A percentile compares a stretch with the other conserved stretches of the same genome.
Conservation (phyloP, 2,329 filamentous ascomycete genomes). For the Fusarium circinatum region DNA sequence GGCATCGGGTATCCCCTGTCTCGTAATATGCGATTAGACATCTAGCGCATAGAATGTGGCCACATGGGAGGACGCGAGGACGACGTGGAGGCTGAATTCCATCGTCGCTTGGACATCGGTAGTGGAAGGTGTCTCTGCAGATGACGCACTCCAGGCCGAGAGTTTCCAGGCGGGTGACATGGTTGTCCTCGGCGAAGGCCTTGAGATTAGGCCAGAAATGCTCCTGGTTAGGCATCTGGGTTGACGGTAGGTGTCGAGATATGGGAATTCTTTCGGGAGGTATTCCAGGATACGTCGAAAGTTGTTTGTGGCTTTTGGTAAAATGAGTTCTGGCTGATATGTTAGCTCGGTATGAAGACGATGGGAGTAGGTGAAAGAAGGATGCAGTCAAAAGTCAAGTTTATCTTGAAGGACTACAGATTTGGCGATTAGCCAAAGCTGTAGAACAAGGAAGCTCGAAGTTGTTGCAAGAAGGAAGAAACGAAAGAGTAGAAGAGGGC, state of each 20-base stretch:
- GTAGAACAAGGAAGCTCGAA: not conserved
- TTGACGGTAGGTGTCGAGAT: rapidly evolving
- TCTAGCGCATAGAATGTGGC: not conserved
- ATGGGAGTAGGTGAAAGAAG: not conserved
- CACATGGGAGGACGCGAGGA: not conserved
- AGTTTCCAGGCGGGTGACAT: not conserved
- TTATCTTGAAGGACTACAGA: not conserved
- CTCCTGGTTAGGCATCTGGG: not conserved
- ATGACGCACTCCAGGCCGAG: not conserved
- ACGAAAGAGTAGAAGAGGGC: not conserved
- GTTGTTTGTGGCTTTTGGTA: not conserved
- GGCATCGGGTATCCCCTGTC: not conserved
- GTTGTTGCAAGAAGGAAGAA: not conserved
- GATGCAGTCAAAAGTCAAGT: not conserved
- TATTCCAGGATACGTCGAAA: not conserved
- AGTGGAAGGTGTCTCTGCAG: not conserved
- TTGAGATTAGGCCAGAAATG: not conserved
- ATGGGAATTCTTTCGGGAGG: not conserved
- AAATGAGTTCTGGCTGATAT: rapidly evolving
- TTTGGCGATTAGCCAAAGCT: not conserved
- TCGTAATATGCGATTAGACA: not conserved
- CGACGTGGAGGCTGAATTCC: not conserved
- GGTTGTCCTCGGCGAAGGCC: not conserved
- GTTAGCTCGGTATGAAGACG: not conserved
- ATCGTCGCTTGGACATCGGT: not conserved